Conservation (phyloP, 306 rosid species). For the Acacia crassicarpa region DNA sequence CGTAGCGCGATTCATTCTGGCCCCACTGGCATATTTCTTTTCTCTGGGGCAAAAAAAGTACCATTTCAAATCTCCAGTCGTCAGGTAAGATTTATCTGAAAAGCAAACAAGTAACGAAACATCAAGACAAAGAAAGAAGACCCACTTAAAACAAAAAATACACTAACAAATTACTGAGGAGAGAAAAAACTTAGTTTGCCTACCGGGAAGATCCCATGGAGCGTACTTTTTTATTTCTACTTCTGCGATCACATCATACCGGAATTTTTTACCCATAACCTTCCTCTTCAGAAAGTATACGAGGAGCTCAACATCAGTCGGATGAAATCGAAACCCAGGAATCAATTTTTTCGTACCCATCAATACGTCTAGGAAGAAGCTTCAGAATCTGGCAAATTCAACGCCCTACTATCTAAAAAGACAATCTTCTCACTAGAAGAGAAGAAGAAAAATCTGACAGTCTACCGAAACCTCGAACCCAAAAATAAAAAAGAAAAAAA, state of each 20-base stretch:
- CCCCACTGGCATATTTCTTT: conserved; percentile 67
- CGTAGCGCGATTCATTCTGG: conserved; percentile 69
- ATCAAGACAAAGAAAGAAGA: neutral
- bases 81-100: conserved; percentile 55
- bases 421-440: conserved; percentile 1
- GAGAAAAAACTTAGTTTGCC: neutral
- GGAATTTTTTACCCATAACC: conserved; percentile 42
- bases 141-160: neutral
- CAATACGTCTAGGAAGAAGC: conserved; percentile 22
- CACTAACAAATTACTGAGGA: neutral
- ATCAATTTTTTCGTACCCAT: conserved; percentile 35
- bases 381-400: conserved; percentile 23
- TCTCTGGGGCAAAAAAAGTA: conserved; percentile 71
- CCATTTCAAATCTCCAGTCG: conserved; percentile 68
- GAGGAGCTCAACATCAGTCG: conserved; percentile 80
- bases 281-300: conserved; percentile 68
- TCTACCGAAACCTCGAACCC: neutral
- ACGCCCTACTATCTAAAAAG: conserved; percentile 12
- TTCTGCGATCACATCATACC: conserved; percentile 49
- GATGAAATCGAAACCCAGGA: conserved; percentile 92
- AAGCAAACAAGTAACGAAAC: neutral
- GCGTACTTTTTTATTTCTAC: conserved; percentile 64
- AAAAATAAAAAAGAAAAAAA: neutral
- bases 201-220: conserved; percentile 95
- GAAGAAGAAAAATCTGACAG: neutral